These are phyloP conservation scores for Yamadazyma pseudoaaseri DNA, from an alignment of 1,139 yeast genomes.

Conservation along the genomic window DNA sequence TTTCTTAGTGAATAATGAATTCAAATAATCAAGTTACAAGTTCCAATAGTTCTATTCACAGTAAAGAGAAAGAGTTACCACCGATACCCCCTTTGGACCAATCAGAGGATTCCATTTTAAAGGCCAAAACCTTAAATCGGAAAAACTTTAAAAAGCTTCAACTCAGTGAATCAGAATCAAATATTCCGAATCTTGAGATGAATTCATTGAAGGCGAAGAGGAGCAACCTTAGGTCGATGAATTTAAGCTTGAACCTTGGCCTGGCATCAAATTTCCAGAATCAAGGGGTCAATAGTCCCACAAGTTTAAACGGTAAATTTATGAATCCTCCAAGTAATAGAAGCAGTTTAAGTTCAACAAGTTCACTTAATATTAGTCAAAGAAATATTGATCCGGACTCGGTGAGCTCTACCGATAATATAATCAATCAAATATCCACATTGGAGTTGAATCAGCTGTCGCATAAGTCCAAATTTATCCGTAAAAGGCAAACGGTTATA, in stretches of 20 bases:
- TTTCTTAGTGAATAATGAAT: too few species aligned
- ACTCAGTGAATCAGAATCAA: slow-evolving; percentile 5
- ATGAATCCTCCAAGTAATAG: slow-evolving; percentile 6
- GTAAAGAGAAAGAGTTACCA: slow-evolving; percentile 37
- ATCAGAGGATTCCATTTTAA: slow-evolving; percentile 25
- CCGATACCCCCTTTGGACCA: slow-evolving; percentile 28
- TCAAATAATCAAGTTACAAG: not conserved
- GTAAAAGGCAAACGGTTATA: slow-evolving; percentile 44
- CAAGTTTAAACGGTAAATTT: slow-evolving; percentile 1
- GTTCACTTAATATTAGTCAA: slow-evolving; percentile 21
- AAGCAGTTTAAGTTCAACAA: slow-evolving; percentile 8
- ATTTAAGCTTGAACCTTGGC: slow-evolving; percentile 14
- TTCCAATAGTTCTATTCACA: slow-evolving; percentile 15
- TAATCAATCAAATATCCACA: slow-evolving; percentile 31
- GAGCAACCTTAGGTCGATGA: slow-evolving; percentile 17
- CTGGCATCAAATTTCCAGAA: slow-evolving; percentile 7
- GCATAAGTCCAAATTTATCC: slow-evolving; percentile 9
- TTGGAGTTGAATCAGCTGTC: slow-evolving; percentile 26
- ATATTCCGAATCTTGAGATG: slow-evolving; percentile 13
- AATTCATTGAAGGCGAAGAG: slow-evolving; percentile 3
- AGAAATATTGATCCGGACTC: slow-evolving; percentile 31
- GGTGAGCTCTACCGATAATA: slow-evolving; percentile 20
- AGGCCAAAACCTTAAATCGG: slow-evolving; percentile 64
- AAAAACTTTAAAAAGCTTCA: slow-evolving; percentile 68
- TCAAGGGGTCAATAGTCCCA: slow-evolving; percentile 1